Percentiles rank a stretch among this genome's conserved stretches.
phyloP scores from a whole-genome alignment of 164 flowering plant genomes.

The Paratinospora sagittata region DNA sequence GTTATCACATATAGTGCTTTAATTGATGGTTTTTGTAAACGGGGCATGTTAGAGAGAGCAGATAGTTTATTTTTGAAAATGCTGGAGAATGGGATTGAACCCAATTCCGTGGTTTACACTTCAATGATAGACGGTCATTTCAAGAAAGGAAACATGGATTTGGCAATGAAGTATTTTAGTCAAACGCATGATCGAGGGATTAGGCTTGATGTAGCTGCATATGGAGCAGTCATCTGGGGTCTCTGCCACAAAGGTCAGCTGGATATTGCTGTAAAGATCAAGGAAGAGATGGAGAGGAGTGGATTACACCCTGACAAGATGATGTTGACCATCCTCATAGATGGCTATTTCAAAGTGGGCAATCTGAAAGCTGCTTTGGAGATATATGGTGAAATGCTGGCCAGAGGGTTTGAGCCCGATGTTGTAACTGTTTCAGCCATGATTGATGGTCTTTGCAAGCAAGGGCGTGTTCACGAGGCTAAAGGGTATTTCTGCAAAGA shows the following conservation, averaged over 20 bases:
- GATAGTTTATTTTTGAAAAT: slow-evolving; percentile 20
- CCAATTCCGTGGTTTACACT: slow-evolving; percentile 29
- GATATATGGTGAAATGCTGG: slow-evolving; percentile 20
- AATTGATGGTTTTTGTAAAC: slow-evolving; percentile 32
- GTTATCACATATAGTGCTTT: slow-evolving; percentile 28
- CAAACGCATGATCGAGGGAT: slow-evolving; percentile 23
- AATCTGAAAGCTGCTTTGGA: slow-evolving; percentile 23
- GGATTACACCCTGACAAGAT: slow-evolving; percentile 28
- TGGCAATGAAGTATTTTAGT: slow-evolving; percentile 22
- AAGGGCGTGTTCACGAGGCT: background rate
- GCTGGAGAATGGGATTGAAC: slow-evolving; percentile 26
- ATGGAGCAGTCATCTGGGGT: slow-evolving; percentile 35
- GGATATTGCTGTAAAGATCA: slow-evolving; percentile 20
- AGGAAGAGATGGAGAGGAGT: slow-evolving; percentile 22
- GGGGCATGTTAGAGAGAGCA: slow-evolving; percentile 26
- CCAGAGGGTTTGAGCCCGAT: slow-evolving; percentile 31
- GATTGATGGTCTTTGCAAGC: background rate
- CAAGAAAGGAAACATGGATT: slow-evolving; percentile 24
- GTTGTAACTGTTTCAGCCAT: background rate
- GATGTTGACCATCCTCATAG: slow-evolving; percentile 28
- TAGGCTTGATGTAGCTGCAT: slow-evolving; percentile 28
- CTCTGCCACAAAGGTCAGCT: slow-evolving; percentile 26
- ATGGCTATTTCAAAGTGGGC: slow-evolving; percentile 35
- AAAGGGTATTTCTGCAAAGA: background rate
- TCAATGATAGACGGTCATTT: slow-evolving; percentile 36